Evolutionary conservation across 2,329 filamentous ascomycete species (phyloP), one percentile per base, ranked within the genome.

Genomic region (Dichotomopilus funicola): DNA sequence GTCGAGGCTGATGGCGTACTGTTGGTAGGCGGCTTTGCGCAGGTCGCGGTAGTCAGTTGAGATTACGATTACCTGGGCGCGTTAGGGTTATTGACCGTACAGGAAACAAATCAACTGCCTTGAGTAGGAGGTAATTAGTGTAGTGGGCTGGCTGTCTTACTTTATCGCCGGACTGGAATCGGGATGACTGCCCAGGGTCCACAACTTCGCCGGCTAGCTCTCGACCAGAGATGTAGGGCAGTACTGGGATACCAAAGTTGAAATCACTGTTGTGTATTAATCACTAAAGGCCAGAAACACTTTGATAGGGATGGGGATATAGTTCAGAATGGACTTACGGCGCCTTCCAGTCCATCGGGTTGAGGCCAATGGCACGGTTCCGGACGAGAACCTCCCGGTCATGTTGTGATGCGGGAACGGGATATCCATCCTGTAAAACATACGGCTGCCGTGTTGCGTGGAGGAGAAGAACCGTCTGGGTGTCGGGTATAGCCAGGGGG

Each of bases 321-420:
- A 33, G 34, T 35, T 4, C 2, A 36, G 13, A 37, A 31, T 10
- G 4, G 33, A 75, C 81, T 62, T 72, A 87, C 85, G 85, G 83
- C 57, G 82, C 79, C 72, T 88, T 88, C 83, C 83, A 88, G 66
- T 89, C 88, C 54, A 91, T 87, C 0, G 88, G 88, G 63, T 91
- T 91, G 40, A 91, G 71, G 0, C 87, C 87, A 62, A 89, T 84
- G 10, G 80, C 80, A 40, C 78, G 72, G 1, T 83, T 78, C 65
- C 79, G 79, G n/a, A 89, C 78, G 5, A 89, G 70, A 5, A 88
- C 69, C 62, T 89, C 82, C 44, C 61, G 56, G 7, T 65, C 62
- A 19, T 56, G 50, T 11, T 59, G 36, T 3, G 67, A 54, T 31
- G 59, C 31, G 5, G 67, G 67, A 2, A 69, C 63, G 11, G 67